phyloP scores from a whole-genome alignment of 169 alveolate genomes.

The Plasmodium cynomolgi region DNA sequence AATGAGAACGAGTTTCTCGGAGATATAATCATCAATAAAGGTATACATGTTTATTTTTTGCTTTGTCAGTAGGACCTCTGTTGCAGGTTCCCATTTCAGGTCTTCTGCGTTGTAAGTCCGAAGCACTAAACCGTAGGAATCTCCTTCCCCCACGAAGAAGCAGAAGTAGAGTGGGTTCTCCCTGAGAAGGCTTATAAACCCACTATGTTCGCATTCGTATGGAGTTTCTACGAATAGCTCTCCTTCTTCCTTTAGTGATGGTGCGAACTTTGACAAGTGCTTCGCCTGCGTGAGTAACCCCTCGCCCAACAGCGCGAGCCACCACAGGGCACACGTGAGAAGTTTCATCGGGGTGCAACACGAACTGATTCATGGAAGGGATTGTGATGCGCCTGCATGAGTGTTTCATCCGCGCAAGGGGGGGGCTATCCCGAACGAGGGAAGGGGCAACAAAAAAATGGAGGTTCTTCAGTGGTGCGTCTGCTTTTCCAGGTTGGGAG shows the following conservation, averaged over 20 bases:
- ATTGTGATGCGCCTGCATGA: no score
- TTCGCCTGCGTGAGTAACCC: background rate
- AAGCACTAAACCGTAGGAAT: constrained; percentile 8
- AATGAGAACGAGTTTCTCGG: constrained; percentile 9
- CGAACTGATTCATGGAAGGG: no score
- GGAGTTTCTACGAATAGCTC: background rate
- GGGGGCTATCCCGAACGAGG: no score
- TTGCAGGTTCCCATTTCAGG: constrained; percentile 12
- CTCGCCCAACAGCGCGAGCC: background rate
- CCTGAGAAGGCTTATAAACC: background rate
- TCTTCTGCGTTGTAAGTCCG: background rate
- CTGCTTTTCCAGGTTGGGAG: background rate
- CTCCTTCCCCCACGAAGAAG: constrained; percentile 50
- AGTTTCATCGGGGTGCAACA: background rate
- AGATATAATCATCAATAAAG: constrained; percentile 13
- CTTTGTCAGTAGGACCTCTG: constrained; percentile 1
- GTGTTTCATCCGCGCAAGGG: no score
- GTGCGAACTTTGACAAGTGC: constrained; percentile 3
- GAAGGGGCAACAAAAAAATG: no score
- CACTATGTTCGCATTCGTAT: constrained; percentile 32
- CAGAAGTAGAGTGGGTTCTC: constrained; percentile 12
- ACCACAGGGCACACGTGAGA: background rate
- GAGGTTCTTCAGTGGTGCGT: background rate
- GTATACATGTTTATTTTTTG: background rate
- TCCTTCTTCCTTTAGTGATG: constrained; percentile 22